Conservation (phyloP, 768 basidiomycete species). For the Boletus rufocinnamomeus region DNA sequence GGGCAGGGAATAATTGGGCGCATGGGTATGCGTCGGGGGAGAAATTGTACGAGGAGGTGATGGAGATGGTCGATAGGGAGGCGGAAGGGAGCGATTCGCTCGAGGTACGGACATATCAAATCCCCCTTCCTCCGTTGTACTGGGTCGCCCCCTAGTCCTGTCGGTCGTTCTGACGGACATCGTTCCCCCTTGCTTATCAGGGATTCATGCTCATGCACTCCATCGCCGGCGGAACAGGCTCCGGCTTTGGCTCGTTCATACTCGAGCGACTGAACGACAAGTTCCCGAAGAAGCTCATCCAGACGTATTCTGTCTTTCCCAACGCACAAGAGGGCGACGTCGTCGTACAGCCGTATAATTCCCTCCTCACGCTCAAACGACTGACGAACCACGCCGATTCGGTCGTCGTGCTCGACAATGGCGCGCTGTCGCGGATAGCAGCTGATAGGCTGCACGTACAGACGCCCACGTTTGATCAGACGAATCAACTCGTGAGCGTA, state of each 20-base stretch:
- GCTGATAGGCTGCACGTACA: conserved; percentile 89
- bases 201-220: conserved; percentile 99
- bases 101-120: conserved; percentile 59
- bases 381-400: conserved; percentile 96
- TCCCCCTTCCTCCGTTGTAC: background rate
- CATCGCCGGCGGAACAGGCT: conserved; percentile 98
- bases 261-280: conserved; percentile 96
- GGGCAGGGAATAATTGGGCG: conserved; percentile 99
- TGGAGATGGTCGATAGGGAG: conserved; percentile 99
- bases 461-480: conserved; percentile 87
- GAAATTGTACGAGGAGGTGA: conserved; percentile 90
- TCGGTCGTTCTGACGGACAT: background rate
- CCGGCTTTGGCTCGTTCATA: conserved; percentile 96
- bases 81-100: conserved; percentile 97
- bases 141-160: background rate
- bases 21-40: conserved; percentile 93
- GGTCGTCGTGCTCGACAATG: conserved; percentile 96
- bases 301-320: conserved; percentile 98
- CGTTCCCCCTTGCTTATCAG: conserved; percentile 42
- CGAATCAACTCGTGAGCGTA: conserved; percentile 77
- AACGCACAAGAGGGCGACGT: conserved; percentile 93
- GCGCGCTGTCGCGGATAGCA: conserved; percentile 89
- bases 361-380: conserved; percentile 87
- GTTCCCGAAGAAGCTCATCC: conserved; percentile 98
- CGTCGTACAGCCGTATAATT: conserved; percentile 98